A percentile compares a stretch with the other conserved stretches of the same genome.
Evolutionary conservation across 805 yeast genomes (phyloP).

Genomic region (Yarrowia sp.): DNA sequence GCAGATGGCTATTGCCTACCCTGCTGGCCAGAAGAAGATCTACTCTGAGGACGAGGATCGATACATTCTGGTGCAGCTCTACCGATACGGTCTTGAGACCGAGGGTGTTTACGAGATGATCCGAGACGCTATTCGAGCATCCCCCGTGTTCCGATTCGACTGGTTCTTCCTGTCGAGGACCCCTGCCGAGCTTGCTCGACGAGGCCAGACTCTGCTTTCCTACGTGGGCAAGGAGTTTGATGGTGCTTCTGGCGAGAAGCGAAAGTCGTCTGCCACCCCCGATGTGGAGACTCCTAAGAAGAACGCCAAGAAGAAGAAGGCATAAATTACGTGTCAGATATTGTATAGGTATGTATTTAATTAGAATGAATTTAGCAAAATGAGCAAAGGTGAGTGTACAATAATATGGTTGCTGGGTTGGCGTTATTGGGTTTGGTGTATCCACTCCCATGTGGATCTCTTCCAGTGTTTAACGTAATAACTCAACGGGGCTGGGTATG

Average conservation of each 20-base stretch:
- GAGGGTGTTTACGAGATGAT: constrained; percentile 74
- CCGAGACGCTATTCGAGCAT: constrained; percentile 63
- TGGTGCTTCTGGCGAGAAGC: constrained; percentile 34
- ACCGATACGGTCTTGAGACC: constrained; percentile 73
- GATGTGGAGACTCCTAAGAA: constrained; percentile 25
- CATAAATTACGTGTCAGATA: neutral
- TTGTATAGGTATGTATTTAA: constrained; percentile 17
- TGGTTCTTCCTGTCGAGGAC: constrained; percentile 81
- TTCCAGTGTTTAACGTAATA: too few species aligned
- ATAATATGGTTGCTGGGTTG: neutral
- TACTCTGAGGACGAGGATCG: constrained; percentile 89
- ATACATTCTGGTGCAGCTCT: constrained; percentile 72
- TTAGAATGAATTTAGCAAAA: neutral
- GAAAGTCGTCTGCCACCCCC: constrained; percentile 22
- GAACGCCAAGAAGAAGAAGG: constrained; percentile 25
- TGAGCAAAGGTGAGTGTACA: neutral
- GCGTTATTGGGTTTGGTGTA: too few species aligned
- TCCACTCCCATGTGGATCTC: too few species aligned
- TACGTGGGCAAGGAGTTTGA: constrained; percentile 72
- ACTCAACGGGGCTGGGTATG: too few species aligned
- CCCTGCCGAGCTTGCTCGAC: constrained; percentile 71
- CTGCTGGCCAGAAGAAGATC: constrained; percentile 68
- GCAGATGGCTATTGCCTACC: constrained; percentile 66
- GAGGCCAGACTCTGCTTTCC: constrained; percentile 75
- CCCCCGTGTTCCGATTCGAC: constrained; percentile 79